phyloP scores from a whole-genome alignment of 805 yeast species.

The Priceomyces fermenticarens region DNA sequence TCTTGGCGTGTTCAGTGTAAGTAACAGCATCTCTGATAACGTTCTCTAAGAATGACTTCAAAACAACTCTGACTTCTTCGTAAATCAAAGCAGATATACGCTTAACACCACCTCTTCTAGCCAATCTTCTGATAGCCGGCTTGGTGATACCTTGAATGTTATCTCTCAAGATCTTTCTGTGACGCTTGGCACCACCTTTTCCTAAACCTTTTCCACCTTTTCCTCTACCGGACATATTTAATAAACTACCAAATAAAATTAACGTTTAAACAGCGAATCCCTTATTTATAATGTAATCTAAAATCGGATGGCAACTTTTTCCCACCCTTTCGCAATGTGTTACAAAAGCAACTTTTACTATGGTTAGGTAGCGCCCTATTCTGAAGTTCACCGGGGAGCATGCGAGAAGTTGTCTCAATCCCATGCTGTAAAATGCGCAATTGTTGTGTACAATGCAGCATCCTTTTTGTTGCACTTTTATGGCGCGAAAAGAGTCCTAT shows the following conservation, averaged over 20 bases:
- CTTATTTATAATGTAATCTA: slow-evolving; percentile 4
- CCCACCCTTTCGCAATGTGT: slow-evolving; percentile 3
- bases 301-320: slow-evolving; percentile 2
- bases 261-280: not conserved
- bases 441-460: not conserved
- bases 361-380: slow-evolving; percentile 5
- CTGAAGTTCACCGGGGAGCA: not conserved
- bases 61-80: slow-evolving; percentile 97
- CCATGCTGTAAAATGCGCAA: slow-evolving; percentile 3
- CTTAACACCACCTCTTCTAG: slow-evolving; percentile 99
- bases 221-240: slow-evolving; percentile 96
- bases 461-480: not conserved
- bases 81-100: slow-evolving; percentile 98
- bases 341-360: slow-evolving; percentile 8
- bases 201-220: slow-evolving; percentile 99
- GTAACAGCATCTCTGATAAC: slow-evolving; percentile 99
- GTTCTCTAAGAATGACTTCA: slow-evolving; percentile 92
- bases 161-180: slow-evolving; percentile 98
- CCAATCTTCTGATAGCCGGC: slow-evolving; percentile 99
- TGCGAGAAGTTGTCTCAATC: not conserved
- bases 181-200: slow-evolving; percentile 99
- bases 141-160: slow-evolving; percentile 99
- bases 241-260: slow-evolving; percentile 8
- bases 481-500: not conserved
- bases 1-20: slow-evolving; percentile 99